Evolutionary conservation across 352 stramenopile species (phyloP).

Genomic region (Phytophthora sp.): DNA sequence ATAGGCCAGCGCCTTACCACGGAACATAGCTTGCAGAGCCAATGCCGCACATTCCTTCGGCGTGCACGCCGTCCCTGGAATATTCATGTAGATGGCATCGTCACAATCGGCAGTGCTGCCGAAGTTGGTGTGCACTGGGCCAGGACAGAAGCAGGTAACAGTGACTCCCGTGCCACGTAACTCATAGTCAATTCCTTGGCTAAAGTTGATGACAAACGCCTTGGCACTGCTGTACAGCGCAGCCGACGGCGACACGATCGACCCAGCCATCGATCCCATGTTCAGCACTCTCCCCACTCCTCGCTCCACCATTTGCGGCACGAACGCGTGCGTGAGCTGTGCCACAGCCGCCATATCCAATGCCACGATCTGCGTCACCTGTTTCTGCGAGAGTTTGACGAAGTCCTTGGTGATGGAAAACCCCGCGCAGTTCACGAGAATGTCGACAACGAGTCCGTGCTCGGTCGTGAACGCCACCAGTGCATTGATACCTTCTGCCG

Average conservation of each 20-base stretch:
- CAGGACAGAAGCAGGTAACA: constrained; percentile 71
- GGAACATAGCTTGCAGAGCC: constrained; percentile 68
- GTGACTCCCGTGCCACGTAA: constrained; percentile 61
- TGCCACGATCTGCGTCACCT: constrained; percentile 61
- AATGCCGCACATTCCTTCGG: constrained; percentile 48
- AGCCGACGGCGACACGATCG: constrained; percentile 56
- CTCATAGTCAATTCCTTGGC: constrained; percentile 75
- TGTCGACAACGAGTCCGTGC: constrained; percentile 65
- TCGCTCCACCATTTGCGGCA: constrained; percentile 73
- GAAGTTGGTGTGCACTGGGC: constrained; percentile 73
- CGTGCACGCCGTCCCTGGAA: constrained; percentile 35
- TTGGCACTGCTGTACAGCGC: constrained; percentile 76
- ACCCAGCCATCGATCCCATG: constrained; percentile 63
- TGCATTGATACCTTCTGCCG: constrained; percentile 34
- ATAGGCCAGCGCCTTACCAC: constrained; percentile 50
- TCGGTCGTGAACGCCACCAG: constrained; percentile 44
- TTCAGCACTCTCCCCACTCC: constrained; percentile 78
- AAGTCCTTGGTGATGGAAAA: constrained; percentile 48
- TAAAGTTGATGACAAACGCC: constrained; percentile 73
- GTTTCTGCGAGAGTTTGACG: constrained; percentile 27
- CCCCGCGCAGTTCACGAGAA: constrained; percentile 81
- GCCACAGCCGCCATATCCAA: constrained; percentile 63
- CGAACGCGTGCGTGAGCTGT: constrained; percentile 58
- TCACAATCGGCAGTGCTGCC: constrained; percentile 42
- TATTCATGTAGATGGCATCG: constrained; percentile 54